Evolutionary conservation across 2,329 filamentous ascomycete species (phyloP).

Genomic region (Exophiala sideris): DNA sequence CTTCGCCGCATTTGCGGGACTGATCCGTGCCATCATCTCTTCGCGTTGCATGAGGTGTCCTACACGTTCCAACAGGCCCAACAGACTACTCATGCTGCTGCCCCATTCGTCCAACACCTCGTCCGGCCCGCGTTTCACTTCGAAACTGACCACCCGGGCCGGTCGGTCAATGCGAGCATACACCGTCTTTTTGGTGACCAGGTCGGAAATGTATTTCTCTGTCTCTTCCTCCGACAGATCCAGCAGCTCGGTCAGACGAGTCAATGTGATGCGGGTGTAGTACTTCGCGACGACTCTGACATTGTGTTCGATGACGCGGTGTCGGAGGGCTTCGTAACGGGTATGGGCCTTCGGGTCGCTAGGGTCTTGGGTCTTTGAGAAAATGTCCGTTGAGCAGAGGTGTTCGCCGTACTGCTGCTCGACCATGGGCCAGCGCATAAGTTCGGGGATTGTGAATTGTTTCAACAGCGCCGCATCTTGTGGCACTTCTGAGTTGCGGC

Average conservation of each 20-base stretch:
- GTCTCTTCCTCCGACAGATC: constrained; percentile 94
- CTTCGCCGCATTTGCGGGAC: constrained; percentile 49
- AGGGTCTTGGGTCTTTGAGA: constrained; percentile 64
- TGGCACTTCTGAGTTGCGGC: constrained; percentile 72
- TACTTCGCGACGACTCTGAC: constrained; percentile 97
- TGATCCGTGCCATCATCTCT: constrained; percentile 99
- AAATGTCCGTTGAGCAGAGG: constrained; percentile 84
- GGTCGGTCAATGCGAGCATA: constrained; percentile 97
- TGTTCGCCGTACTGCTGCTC: constrained; percentile 84
- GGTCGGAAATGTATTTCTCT: constrained; percentile 96
- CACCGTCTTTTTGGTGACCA: constrained; percentile 96
- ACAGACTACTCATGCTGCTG: constrained; percentile 90
- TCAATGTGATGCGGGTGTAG: constrained; percentile 95
- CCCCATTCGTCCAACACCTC: constrained; percentile 99
- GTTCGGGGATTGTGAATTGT: constrained; percentile 89
- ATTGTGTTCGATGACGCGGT: constrained; percentile 98
- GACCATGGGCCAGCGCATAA: constrained; percentile 98
- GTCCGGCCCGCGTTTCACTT: constrained; percentile 89
- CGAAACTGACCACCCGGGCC: constrained; percentile 86
- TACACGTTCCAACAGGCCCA: constrained; percentile 82
- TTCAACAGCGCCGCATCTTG: constrained; percentile 83
- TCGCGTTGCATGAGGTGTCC: constrained; percentile 99
- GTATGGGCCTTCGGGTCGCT: constrained; percentile 75
- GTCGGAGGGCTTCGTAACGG: constrained; percentile 91
- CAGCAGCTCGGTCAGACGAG: constrained; percentile 81